Evolutionary conservation across 768 basidiomycete species (phyloP).

Genomic region (Porphyrellus cyaneotinctus): DNA sequence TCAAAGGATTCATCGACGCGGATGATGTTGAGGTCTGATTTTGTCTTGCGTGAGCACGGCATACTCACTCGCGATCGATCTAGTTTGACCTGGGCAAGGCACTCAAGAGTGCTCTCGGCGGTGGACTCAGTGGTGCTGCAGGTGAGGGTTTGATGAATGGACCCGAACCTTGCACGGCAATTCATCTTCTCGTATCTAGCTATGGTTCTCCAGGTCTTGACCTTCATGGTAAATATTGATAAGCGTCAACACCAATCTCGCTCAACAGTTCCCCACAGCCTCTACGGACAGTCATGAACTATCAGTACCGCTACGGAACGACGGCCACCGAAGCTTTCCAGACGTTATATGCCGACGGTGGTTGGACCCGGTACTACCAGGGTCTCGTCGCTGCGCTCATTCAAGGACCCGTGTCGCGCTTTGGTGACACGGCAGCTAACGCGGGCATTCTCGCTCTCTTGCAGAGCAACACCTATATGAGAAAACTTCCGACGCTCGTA

Average conservation of each 20-base stretch:
- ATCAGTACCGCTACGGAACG: constrained; percentile 88
- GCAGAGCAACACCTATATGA: constrained; percentile 69
- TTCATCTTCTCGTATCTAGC: constrained; percentile 40
- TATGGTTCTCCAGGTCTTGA: constrained; percentile 91
- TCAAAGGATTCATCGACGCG: constrained; percentile 68
- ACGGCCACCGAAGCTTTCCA: constrained; percentile 58
- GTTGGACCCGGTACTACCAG: constrained; percentile 81
- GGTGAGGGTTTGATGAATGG: constrained; percentile 36
- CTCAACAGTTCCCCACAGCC: constrained; percentile 46
- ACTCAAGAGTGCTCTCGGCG: constrained; percentile 79
- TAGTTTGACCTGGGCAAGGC: constrained; percentile 82
- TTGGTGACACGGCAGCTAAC: constrained; percentile 95
- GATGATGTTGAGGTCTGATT: constrained; percentile 60
- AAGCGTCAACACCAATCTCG: not conserved
- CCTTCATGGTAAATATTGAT: constrained; percentile 57
- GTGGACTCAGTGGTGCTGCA: constrained; percentile 86
- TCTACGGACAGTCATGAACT: constrained; percentile 97
- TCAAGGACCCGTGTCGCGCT: constrained; percentile 80
- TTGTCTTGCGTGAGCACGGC: constrained; percentile 17
- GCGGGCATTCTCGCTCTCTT: constrained; percentile 86
- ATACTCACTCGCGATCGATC: constrained; percentile 38
- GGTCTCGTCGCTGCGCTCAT: constrained; percentile 82
- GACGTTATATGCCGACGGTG: constrained; percentile 75
- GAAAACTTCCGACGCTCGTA: constrained; percentile 52
- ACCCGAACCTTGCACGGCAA: not conserved